phyloP scores from a whole-genome alignment of 768 basidiomycete genomes.

The Suillus spraguei region DNA sequence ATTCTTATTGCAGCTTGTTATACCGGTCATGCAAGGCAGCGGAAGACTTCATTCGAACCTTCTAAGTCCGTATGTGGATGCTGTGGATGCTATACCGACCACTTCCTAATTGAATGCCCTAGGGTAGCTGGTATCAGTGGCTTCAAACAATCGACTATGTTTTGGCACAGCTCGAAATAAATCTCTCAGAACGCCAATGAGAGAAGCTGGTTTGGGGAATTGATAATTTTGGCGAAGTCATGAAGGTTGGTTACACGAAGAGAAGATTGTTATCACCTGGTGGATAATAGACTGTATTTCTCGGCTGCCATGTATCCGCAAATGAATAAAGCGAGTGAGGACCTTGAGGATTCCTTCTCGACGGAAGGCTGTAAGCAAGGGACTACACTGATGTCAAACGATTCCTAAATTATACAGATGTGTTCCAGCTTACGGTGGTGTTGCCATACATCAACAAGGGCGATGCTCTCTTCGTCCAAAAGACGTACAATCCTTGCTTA shows the following conservation, averaged over 20 bases:
- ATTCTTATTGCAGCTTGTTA: too few relatives aligned
- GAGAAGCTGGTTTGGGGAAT: too few relatives aligned
- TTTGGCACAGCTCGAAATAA: too few relatives aligned
- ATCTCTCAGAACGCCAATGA: too few relatives aligned
- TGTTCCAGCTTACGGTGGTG: conserved; percentile 50
- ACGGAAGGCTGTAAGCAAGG: conserved; percentile 63
- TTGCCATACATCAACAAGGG: conserved; percentile 64
- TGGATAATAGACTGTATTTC: conserved; percentile 74
- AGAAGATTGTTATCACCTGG: conserved; percentile 48
- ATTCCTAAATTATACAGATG: background rate
- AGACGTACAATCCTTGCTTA: conserved; percentile 71
- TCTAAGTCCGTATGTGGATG: too few relatives aligned
- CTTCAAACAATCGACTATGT: too few relatives aligned
- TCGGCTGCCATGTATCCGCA: conserved; percentile 84
- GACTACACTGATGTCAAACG: conserved; percentile 42
- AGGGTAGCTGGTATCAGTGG: too few relatives aligned
- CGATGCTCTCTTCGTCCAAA: conserved; percentile 64
- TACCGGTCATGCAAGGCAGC: too few relatives aligned
- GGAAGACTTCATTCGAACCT: too few relatives aligned
- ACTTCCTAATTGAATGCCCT: too few relatives aligned
- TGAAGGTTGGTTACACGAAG: conserved; percentile 4
- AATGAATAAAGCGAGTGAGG: conserved; percentile 76
- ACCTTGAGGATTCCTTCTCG: conserved; percentile 56
- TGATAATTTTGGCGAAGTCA: too few relatives aligned
- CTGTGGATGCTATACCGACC: too few relatives aligned